Percentiles rank a stretch among this genome's conserved stretches.
phyloP scores from a whole-genome alignment of 768 basidiomycete genomes.

The Leccinum broughii region DNA sequence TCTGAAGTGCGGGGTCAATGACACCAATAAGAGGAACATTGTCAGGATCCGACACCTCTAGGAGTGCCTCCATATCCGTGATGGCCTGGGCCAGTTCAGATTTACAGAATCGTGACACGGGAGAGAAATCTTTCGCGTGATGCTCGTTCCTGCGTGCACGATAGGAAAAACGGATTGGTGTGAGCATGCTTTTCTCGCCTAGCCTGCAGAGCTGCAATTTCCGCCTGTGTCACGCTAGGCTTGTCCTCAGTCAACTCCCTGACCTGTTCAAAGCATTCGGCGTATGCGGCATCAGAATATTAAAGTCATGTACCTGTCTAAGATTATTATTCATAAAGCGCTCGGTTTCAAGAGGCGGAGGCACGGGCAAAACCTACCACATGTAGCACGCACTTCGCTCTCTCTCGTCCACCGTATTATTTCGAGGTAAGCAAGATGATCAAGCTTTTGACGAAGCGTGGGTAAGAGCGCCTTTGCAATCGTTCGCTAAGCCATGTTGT shows the following conservation, averaged over 20 bases:
- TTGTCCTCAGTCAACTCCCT: constrained; percentile 58
- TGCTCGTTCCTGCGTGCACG: constrained; percentile 76
- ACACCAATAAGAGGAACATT: constrained; percentile 22
- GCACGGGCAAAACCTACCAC: constrained; percentile 53
- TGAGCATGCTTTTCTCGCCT: constrained; percentile 62
- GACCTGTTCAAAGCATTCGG: constrained; percentile 49
- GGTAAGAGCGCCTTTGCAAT: constrained; percentile 71
- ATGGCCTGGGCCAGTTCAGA: constrained; percentile 67
- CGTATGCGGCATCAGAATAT: constrained; percentile 84
- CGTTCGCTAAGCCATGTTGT: constrained; percentile 47
- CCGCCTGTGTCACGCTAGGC: constrained; percentile 46
- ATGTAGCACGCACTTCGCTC: constrained; percentile 83
- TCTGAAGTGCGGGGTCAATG: constrained; percentile 34
- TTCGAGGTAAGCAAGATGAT: constrained; percentile 54
- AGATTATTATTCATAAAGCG: constrained; percentile 12
- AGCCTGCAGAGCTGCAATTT: constrained; percentile 49
- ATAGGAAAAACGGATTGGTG: constrained; percentile 71
- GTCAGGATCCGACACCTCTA: constrained; percentile 36
- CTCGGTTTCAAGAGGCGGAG: constrained; percentile 4
- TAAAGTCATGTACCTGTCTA: constrained; percentile 93
- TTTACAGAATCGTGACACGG: constrained; percentile 74
- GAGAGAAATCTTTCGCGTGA: constrained; percentile 63
- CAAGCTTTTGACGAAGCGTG: constrained; percentile 60
- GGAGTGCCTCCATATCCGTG: constrained; percentile 62
- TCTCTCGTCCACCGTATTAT: constrained; percentile 76